phyloP scores from a whole-genome alignment of 176 grass and related monocot genomes.

The Triticum aestivum region DNA sequence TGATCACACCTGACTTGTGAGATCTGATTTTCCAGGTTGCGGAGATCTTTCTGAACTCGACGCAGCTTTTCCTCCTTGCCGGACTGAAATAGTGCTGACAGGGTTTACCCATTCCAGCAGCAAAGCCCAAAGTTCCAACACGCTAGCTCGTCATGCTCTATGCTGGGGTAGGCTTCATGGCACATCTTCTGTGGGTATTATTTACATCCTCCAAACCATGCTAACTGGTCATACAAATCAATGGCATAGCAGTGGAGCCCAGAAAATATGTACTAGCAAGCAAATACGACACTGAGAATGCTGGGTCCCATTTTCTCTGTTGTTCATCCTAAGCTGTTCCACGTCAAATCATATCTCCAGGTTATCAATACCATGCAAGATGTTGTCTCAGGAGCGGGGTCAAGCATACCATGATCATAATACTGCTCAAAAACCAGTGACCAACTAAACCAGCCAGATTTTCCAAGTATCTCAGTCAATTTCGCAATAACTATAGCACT shows the following conservation, averaged over 20 bases:
- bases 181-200: background rate
- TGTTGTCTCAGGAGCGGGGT: background rate
- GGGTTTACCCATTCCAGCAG: background rate
- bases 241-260: background rate
- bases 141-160: background rate
- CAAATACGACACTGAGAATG: background rate
- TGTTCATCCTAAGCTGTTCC: background rate
- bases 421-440: background rate
- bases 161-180: background rate
- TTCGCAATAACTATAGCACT: background rate
- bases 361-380: background rate
- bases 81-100: background rate
- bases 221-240: background rate
- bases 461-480: background rate
- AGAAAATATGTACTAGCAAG: background rate
- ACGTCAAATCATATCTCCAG: background rate
- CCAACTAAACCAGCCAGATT: background rate
- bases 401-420: background rate
- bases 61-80: background rate
- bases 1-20: constrained; percentile 7
- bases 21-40: background rate
- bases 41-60: constrained; percentile 7
- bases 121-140: background rate
- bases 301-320: background rate
- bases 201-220: constrained; percentile 11